A percentile compares a stretch with the other conserved stretches of the same genome.
Evolutionary conservation across 805 yeast species (phyloP).

Genomic region (Sungouiozyma ichnusensis): DNA sequence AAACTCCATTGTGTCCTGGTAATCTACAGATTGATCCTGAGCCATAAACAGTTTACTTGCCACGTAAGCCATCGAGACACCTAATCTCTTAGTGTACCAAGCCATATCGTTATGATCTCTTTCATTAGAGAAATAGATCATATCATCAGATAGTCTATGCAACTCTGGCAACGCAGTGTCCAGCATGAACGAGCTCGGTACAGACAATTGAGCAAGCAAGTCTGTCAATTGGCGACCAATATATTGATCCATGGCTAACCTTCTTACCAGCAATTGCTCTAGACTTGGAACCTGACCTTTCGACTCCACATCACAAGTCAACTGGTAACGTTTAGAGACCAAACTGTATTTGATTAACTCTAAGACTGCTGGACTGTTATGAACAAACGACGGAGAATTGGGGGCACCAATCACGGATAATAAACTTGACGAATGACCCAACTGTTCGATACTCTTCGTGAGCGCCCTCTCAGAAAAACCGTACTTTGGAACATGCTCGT

Average conservation of each 20-base stretch:
- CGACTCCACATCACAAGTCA: slow-evolving; percentile 30
- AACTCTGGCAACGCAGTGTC: slow-evolving; percentile 52
- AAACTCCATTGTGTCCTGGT: slow-evolving; percentile 48
- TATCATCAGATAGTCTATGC: slow-evolving; percentile 70
- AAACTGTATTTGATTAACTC: slow-evolving; percentile 50
- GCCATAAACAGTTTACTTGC: slow-evolving; percentile 73
- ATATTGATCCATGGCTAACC: slow-evolving; percentile 37
- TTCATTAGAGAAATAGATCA: slow-evolving; percentile 73
- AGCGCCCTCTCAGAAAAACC: slow-evolving; percentile 27
- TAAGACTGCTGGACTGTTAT: slow-evolving; percentile 26
- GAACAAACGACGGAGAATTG: slow-evolving; percentile 25
- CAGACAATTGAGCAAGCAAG: slow-evolving; percentile 45
- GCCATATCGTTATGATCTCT: slow-evolving; percentile 60
- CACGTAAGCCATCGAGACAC: slow-evolving; percentile 60
- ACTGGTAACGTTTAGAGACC: slow-evolving; percentile 36
- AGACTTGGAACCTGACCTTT: slow-evolving; percentile 25
- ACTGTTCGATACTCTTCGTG: slow-evolving; percentile 18
- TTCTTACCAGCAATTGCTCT: slow-evolving; percentile 35
- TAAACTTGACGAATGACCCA: slow-evolving; percentile 20
- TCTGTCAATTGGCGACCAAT: slow-evolving; percentile 28
- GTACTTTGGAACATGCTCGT: slow-evolving; percentile 21
- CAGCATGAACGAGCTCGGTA: slow-evolving; percentile 49
- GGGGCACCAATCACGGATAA: slow-evolving; percentile 23
- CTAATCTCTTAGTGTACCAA: slow-evolving; percentile 85
- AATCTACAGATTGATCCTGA: slow-evolving; percentile 53